phyloP scores from a whole-genome alignment of 2,329 filamentous ascomycete genomes.

The Epichloe hybrida region DNA sequence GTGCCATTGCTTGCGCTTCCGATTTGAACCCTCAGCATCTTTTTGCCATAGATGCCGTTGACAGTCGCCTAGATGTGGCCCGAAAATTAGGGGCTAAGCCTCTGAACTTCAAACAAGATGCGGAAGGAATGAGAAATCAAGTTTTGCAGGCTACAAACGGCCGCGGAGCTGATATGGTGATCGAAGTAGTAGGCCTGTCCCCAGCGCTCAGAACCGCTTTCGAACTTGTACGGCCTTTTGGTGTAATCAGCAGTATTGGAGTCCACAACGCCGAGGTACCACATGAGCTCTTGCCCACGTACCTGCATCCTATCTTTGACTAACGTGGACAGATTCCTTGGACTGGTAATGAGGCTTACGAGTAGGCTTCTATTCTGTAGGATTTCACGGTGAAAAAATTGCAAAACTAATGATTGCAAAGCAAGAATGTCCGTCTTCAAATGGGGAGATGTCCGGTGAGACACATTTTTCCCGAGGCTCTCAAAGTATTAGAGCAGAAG shows the following conservation, averaged over 20 bases:
- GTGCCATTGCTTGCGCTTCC: constrained; percentile 65
- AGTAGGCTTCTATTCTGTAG: constrained; percentile 19
- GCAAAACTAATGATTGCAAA: constrained; percentile 16
- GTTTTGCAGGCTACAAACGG: constrained; percentile 66
- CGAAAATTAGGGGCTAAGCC: constrained; percentile 65
- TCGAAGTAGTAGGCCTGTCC: constrained; percentile 63
- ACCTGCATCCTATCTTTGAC: not conserved
- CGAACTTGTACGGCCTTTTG: constrained; percentile 59
- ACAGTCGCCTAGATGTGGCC: constrained; percentile 60
- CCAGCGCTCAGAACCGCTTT: constrained; percentile 57
- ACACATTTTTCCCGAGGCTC: constrained; percentile 52
- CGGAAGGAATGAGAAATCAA: constrained; percentile 48
- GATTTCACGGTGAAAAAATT: constrained; percentile 1
- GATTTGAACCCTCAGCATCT: constrained; percentile 62
- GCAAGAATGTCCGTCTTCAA: constrained; percentile 59
- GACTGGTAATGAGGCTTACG: constrained; percentile 49
- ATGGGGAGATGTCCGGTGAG: constrained; percentile 68
- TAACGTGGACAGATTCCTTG: constrained; percentile 43
- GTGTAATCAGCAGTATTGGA: constrained; percentile 60
- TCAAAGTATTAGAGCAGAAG: constrained; percentile 50
- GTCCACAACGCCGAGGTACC: constrained; percentile 59
- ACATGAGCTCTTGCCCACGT: not conserved
- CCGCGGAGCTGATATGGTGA: constrained; percentile 71
- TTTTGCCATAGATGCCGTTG: constrained; percentile 67
- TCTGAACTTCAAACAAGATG: constrained; percentile 58